These are phyloP conservation scores for Aspergillus japonicus DNA, from an alignment of 2,329 filamentous ascomycete species.

Conservation along the genomic window DNA sequence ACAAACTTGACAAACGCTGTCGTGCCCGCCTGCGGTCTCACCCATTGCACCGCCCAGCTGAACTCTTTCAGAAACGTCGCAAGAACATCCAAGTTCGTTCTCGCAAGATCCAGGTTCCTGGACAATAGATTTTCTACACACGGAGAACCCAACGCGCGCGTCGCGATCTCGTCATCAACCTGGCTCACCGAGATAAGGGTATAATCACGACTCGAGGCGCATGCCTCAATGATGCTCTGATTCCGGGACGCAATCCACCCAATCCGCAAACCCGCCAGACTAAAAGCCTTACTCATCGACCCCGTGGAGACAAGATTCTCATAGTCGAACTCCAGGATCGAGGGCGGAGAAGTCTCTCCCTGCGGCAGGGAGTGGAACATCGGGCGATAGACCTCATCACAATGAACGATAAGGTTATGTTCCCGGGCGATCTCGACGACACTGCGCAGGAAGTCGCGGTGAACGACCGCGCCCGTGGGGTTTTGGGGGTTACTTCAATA, in stretches of 20 bases:
- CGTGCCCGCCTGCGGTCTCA: conserved; percentile 73
- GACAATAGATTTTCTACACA: conserved; percentile 64
- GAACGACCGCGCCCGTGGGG: conserved; percentile 70
- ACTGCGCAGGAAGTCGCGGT: conserved; percentile 55
- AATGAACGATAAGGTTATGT: conserved; percentile 64
- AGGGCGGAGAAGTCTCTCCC: conserved; percentile 56
- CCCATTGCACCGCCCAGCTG: conserved; percentile 64
- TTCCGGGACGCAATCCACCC: conserved; percentile 78
- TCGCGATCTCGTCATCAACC: conserved; percentile 75
- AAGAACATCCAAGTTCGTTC: conserved; percentile 65
- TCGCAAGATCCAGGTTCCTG: conserved; percentile 66
- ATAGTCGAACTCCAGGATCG: conserved; percentile 70
- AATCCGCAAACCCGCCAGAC: conserved; percentile 74
- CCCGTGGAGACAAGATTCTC: conserved; percentile 69
- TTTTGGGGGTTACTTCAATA: conserved; percentile 68
- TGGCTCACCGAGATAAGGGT: conserved; percentile 84
- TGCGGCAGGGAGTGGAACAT: conserved; percentile 69
- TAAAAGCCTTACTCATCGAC: conserved; percentile 83
- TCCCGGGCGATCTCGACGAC: conserved; percentile 63
- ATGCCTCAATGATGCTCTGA: conserved; percentile 59
- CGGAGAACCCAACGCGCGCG: conserved; percentile 66
- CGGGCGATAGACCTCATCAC: conserved; percentile 80
- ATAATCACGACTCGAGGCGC: conserved; percentile 70
- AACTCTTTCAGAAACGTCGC: conserved; percentile 66
- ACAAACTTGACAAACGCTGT: conserved; percentile 75